Evolutionary conservation across 164 flowering plant species (phyloP).

Genomic region (Annona squamosa): DNA sequence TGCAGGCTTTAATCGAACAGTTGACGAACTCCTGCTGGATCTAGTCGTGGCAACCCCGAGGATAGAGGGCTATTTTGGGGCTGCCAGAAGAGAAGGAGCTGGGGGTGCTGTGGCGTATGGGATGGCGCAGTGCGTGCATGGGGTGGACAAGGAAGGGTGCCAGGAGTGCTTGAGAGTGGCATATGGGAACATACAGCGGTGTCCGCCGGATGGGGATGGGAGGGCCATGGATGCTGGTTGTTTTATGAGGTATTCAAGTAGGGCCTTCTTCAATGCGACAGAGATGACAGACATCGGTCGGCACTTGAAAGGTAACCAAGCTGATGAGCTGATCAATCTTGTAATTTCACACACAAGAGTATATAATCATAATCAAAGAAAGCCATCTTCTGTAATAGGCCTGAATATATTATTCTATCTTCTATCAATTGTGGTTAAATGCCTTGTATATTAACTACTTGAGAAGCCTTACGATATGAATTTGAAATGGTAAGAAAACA

Average conservation of each 20-base stretch:
- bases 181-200: neutral
- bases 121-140: conserved; percentile 43
- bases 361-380: too few relatives aligned
- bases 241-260: neutral
- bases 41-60: conserved; percentile 24
- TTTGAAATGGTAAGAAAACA: too few relatives aligned
- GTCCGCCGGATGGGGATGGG: neutral
- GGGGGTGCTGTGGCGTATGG: conserved; percentile 26
- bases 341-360: neutral
- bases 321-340: conserved; percentile 13
- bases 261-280: neutral
- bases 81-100: conserved; percentile 13
- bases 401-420: too few relatives aligned
- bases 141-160: conserved; percentile 17
- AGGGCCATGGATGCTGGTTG: neutral
- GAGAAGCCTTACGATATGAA: too few relatives aligned
- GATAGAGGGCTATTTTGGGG: conserved; percentile 32
- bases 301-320: conserved; percentile 5
- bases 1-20: conserved; percentile 11
- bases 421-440: too few relatives aligned
- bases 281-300: neutral
- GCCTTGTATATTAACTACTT: too few relatives aligned
- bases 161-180: neutral
- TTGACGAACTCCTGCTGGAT: neutral
- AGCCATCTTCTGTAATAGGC: too few relatives aligned